These are phyloP conservation scores for Metahyphopichia silvanorum DNA, from an alignment of 805 yeast species.

Conservation along the genomic window DNA sequence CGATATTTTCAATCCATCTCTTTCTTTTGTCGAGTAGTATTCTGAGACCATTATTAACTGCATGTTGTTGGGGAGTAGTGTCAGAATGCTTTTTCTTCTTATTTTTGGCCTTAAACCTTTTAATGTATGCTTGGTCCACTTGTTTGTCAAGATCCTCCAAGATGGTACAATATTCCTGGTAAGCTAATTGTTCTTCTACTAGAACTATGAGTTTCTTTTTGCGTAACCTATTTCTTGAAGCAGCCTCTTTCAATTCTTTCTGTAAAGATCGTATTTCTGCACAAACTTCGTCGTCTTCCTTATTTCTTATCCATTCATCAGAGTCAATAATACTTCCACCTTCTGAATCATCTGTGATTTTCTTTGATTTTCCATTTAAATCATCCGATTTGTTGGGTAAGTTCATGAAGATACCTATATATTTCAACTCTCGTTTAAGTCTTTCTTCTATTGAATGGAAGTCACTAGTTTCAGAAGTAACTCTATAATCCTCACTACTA, in stretches of 20 bases:
- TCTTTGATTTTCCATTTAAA: slow-evolving; percentile 18
- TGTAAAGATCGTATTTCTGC: slow-evolving; percentile 78
- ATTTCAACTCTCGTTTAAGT: slow-evolving; percentile 79
- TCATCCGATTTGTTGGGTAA: slow-evolving; percentile 28
- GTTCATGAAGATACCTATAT: slow-evolving; percentile 85
- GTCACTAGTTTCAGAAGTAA: slow-evolving; percentile 54
- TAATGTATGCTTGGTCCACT: slow-evolving; percentile 88
- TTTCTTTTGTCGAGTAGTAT: slow-evolving; percentile 79
- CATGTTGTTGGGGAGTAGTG: slow-evolving; percentile 52
- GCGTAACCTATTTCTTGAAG: slow-evolving; percentile 61
- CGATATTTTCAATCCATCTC: slow-evolving; percentile 88
- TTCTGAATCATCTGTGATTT: slow-evolving; percentile 24
- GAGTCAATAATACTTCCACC: slow-evolving; percentile 41
- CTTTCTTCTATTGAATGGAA: slow-evolving; percentile 84
- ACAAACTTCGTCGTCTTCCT: slow-evolving; percentile 93
- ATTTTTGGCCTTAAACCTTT: slow-evolving; percentile 73
- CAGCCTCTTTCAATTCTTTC: slow-evolving; percentile 57
- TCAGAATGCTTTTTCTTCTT: slow-evolving; percentile 54
- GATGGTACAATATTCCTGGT: slow-evolving; percentile 89
- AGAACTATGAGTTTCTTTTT: slow-evolving; percentile 65
- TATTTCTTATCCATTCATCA: slow-evolving; percentile 70
- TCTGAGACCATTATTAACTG: slow-evolving; percentile 73
- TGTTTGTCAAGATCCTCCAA: slow-evolving; percentile 94
- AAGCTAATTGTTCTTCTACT: slow-evolving; percentile 85
- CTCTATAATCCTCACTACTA: slow-evolving; percentile 30